Evolutionary conservation across 2,329 filamentous ascomycete species (phyloP), one percentile per base, ranked within the genome.

Genomic region (Cladosporium halotolerans): DNA sequence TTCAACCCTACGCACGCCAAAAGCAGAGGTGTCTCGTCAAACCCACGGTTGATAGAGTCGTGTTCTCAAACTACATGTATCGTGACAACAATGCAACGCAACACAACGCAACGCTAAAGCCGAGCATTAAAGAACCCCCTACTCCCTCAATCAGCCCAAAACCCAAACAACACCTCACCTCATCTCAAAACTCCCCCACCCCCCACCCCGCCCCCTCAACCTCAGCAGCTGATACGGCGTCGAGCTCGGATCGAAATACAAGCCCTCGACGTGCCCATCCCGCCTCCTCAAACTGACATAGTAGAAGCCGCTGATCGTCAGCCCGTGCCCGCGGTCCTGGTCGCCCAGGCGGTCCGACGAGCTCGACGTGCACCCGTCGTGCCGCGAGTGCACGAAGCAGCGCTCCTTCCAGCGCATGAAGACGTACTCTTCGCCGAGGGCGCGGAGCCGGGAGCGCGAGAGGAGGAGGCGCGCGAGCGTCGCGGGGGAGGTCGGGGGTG

Each of bases 401-500:
- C 71, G 69, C 62, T 78, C 78, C 62, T 80, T 80, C 77, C 77
- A 79, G 28, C 78, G 71, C 77, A 80, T 80, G 44, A 79, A 71
- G 19, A 80, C 70, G 70, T 76, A 80, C n/a, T 78, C 71, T 31
- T 71, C 63, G 42, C 66, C 66, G 13, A 79, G 62, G 16, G 68
- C 60, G 18, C 66, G 61, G 57, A 72, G 63, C 44, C 68, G 68
- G 5, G 65, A 61, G 47, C 66, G 68, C 48, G 68, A 73, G 8
- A 76, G 70, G 7, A 80, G 63, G 3, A 68, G 66, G n/a, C 68
- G 63, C 1, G 73, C 72, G 6, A 52, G 54, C 11, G 48, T 28
- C 52, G 7, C 9, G 40, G n/a, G 8, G 44, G 39, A 40, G 41
- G 45, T 38, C 16, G 14, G 14, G 19, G 42, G 14, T 10, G 36